Evolutionary conservation across 345 rosid species (phyloP).

Genomic region (Bruguiera gymnorhiza): DNA sequence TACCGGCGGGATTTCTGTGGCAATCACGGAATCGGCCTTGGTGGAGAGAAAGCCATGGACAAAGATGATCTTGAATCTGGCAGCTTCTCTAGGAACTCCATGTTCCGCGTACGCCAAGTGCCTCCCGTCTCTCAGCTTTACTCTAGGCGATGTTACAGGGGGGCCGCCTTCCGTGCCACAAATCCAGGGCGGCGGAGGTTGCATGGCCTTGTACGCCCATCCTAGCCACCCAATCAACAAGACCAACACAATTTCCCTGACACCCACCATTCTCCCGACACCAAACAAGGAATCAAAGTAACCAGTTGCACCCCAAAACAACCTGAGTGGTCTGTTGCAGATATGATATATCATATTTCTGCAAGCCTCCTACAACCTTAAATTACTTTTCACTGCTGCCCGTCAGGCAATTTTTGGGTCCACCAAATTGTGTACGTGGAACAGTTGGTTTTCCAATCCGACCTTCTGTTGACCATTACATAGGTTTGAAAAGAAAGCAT

Average conservation of each 20-base stretch:
- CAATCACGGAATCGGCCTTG: not conserved
- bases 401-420: no score
- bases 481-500: no score
- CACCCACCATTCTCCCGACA: no score
- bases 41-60: constrained; percentile 19
- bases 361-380: no score
- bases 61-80: constrained; percentile 20
- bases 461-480: no score
- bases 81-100: constrained; percentile 20
- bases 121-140: constrained; percentile 29
- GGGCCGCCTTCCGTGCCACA: constrained; percentile 18
- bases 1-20: constrained; percentile 1
- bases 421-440: no score
- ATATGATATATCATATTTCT: no score
- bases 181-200: constrained; percentile 20
- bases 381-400: no score
- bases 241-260: constrained; percentile 7
- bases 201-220: constrained; percentile 19
- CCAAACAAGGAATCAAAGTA: no score
- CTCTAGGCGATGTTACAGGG: constrained; percentile 26
- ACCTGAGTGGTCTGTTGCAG: no score
- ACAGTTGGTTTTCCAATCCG: no score
- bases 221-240: constrained; percentile 16
- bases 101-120: constrained; percentile 21
- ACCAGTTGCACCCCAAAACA: no score